phyloP scores from a whole-genome alignment of 495 filamentous ascomycete species.

The Podospora appendiculata region DNA sequence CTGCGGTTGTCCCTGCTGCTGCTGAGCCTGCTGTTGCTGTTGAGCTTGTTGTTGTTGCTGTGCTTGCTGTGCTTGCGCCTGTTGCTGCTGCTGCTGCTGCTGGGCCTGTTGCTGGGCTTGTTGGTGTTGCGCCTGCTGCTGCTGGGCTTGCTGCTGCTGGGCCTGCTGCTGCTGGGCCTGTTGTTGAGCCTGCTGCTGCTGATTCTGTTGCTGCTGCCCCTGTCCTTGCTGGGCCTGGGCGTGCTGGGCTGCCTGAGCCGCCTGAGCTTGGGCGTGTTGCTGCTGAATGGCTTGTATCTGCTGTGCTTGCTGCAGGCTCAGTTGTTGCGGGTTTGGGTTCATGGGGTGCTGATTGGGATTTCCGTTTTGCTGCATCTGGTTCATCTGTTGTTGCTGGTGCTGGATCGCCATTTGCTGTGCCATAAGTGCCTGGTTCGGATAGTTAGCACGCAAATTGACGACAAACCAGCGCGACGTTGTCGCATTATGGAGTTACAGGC shows the following conservation, averaged over 20 bases:
- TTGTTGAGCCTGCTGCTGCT: constrained; percentile 38
- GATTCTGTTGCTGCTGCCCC: constrained; percentile 28
- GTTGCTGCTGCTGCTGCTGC: constrained; percentile 25
- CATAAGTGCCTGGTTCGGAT: neutral
- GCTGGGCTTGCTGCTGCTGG: constrained; percentile 27
- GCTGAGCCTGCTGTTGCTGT: constrained; percentile 37
- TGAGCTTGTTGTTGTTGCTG: constrained; percentile 45
- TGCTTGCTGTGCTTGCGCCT: constrained; percentile 29
- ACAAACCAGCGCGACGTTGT: too few species aligned
- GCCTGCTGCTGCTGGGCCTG: constrained; percentile 42
- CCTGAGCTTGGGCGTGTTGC: constrained; percentile 21
- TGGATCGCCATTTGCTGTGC: constrained; percentile 7
- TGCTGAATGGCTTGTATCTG: constrained; percentile 31
- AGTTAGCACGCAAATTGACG: neutral
- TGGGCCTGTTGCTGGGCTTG: constrained; percentile 39
- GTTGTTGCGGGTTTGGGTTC: constrained; percentile 29
- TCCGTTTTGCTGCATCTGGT: constrained; percentile 32
- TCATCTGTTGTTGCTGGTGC: constrained; percentile 36
- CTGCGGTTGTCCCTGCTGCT: constrained; percentile 36
- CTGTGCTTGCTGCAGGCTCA: constrained; percentile 31
- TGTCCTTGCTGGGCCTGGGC: constrained; percentile 44
- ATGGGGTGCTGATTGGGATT: constrained; percentile 35
- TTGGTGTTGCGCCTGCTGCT: constrained; percentile 18
- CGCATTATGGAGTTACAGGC: neutral
- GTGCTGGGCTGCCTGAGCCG: constrained; percentile 22